Evolutionary conservation across 176 grass and related monocot species (phyloP).

Genomic region (Dendrocalamus sinicus): DNA sequence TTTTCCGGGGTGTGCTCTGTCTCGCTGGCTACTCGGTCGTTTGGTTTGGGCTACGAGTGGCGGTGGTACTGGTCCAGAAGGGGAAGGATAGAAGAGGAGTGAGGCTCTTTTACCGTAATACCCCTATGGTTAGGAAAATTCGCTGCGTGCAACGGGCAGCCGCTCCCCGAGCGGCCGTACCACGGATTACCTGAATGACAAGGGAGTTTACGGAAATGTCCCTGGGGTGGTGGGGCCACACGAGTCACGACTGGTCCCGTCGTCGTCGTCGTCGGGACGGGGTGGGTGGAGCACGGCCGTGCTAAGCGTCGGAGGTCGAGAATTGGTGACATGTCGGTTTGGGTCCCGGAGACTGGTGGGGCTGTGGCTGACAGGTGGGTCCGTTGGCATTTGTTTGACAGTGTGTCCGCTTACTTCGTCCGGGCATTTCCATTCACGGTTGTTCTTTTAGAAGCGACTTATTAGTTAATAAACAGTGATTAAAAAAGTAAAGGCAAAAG

Average conservation of each 20-base stretch:
- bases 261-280: conserved; percentile 34
- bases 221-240: conserved; percentile 39
- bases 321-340: background rate
- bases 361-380: background rate
- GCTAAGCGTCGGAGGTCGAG: background rate
- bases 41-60: conserved; percentile 52
- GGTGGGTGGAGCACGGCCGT: conserved; percentile 34
- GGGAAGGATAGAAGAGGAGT: conserved; percentile 21
- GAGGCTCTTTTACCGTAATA: conserved; percentile 39
- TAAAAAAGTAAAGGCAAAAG: too few relatives aligned
- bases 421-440: background rate
- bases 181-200: background rate
- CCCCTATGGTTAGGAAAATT: conserved; percentile 7
- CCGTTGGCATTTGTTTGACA: conserved; percentile 7
- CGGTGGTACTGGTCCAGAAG: conserved; percentile 32
- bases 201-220: conserved; percentile 44
- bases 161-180: conserved; percentile 12
- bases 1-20: conserved; percentile 15
- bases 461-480: too few relatives aligned
- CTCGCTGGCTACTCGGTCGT: conserved; percentile 21
- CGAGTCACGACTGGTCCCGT: conserved; percentile 43
- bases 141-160: conserved; percentile 27
- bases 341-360: background rate
- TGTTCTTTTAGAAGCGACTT: too few relatives aligned
- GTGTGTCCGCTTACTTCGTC: conserved; percentile 22